Evolutionary conservation across 2,329 filamentous ascomycete species (phyloP).

Genomic region (Aspergillus unguis): DNA sequence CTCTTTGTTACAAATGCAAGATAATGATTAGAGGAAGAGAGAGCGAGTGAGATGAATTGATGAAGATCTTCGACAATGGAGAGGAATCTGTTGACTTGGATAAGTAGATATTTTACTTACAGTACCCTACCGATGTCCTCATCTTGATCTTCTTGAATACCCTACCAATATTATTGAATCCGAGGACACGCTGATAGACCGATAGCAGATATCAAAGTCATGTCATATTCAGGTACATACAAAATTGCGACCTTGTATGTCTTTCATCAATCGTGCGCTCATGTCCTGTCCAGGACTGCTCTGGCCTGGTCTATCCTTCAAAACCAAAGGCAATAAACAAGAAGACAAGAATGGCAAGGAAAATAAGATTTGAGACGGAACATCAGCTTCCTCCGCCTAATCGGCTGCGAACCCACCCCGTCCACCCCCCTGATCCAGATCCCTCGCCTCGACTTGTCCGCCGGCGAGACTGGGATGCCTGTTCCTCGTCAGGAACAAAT

Average conservation of each 20-base stretch:
- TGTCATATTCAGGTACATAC: neutral
- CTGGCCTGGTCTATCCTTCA: neutral
- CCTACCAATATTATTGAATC: too few relatives aligned
- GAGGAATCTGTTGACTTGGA: too few relatives aligned
- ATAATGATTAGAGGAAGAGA: too few relatives aligned
- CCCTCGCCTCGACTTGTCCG: conserved; percentile 16
- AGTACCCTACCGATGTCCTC: too few relatives aligned
- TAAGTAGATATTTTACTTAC: too few relatives aligned
- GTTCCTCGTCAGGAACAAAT: conserved; percentile 4
- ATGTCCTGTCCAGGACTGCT: neutral
- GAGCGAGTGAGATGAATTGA: too few relatives aligned
- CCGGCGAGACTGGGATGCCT: neutral
- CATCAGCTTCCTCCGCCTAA: conserved; percentile 21
- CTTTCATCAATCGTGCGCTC: conserved; percentile 4
- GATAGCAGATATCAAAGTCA: too few relatives aligned
- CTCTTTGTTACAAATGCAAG: too few relatives aligned
- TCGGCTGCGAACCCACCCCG: conserved; percentile 26
- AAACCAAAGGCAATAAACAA: neutral
- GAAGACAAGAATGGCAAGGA: neutral
- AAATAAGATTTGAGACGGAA: conserved; percentile 5
- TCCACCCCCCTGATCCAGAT: conserved; percentile 15
- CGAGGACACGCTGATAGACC: too few relatives aligned
- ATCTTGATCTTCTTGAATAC: too few relatives aligned
- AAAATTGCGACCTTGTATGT: conserved; percentile 1
- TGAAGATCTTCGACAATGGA: too few relatives aligned